Evolutionary conservation across 805 yeast species (phyloP).

Genomic region (Candida tibetensis): DNA sequence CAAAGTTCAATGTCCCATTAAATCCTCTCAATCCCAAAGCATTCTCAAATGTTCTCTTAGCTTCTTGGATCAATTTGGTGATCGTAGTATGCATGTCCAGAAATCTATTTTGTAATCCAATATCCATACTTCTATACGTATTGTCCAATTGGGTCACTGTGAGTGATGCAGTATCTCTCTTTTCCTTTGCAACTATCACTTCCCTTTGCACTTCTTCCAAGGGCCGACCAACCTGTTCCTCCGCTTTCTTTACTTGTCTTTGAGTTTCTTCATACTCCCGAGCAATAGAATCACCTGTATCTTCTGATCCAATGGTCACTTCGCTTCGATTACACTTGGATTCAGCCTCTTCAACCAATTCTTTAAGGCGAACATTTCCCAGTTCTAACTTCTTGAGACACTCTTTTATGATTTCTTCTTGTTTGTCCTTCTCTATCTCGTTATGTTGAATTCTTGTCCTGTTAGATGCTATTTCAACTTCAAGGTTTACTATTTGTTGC

Average conservation of each 20-base stretch:
- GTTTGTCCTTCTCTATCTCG: constrained; percentile 11
- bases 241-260: constrained; percentile 48
- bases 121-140: constrained; percentile 23
- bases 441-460: constrained; percentile 12
- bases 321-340: constrained; percentile 48
- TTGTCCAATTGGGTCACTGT: constrained; percentile 35
- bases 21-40: constrained; percentile 68
- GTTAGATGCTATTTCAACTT: constrained; percentile 12
- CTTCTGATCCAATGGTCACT: constrained; percentile 37
- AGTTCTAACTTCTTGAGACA: constrained; percentile 11
- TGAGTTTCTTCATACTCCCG: constrained; percentile 47
- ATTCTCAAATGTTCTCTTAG: constrained; percentile 47
- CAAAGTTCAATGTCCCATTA: constrained; percentile 68
- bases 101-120: constrained; percentile 32
- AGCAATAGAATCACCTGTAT: constrained; percentile 47
- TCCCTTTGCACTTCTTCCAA: constrained; percentile 54
- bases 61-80: constrained; percentile 28
- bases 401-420: constrained; percentile 8
- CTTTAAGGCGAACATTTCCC: constrained; percentile 11
- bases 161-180: constrained; percentile 40
- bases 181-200: constrained; percentile 42
- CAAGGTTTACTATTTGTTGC: constrained; percentile 14
- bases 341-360: constrained; percentile 26
- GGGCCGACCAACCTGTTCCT: constrained; percentile 50
- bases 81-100: constrained; percentile 33